Base-by-base conservation (phyloP, 768 basidiomycete genomes). In the Pluteus cervinus region DNA sequence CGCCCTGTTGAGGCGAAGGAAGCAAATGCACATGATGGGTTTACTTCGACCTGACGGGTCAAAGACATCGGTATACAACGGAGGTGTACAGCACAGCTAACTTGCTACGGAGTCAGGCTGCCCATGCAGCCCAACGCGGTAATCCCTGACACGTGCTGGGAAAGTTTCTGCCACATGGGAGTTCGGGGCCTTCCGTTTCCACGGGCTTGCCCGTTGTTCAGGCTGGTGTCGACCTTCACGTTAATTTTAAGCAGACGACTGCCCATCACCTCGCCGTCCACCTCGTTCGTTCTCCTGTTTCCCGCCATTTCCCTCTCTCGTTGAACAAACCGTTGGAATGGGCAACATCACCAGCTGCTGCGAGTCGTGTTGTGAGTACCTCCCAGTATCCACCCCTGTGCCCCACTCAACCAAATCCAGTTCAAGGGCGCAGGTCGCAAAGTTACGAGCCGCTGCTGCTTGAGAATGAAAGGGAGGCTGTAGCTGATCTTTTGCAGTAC, bases 381-480 rank as follows among this genome's bases (percentile, higher is more conserved):
- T 42, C 41, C 37, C 44, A 45, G 31, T 37, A 31, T 17, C 45
- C 21, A 29, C 36, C 35, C 30, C 15, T 39, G 35, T 41, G 51
- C 49, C 47, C 42, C 49, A 42, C 45, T 36, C 40, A 33, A 48
- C 41, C 40, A 33, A 39, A 18, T 39, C 29, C 58, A 90, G 87
- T 88, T 58, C 75, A 73, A 48, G 82, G 86, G 55, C 83, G 81
- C 57, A 82, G 75, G 71, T 84, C 86, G 48, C 86, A 89, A 60
- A 72, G 82, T 34, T 91, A 90, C 54, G 88, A 92, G 55, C 88
- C 88, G 15, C 60, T 92, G 40, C 71, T 92, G 29, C 64, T 90
- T 36, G 88, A 92, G 68, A 90, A 88, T 56, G 94, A 99, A 69
- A 76, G 94, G 43, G 94, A 98, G 64, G 94, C 94, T 4, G 96